Evolutionary conservation across 2,329 filamentous ascomycete species (phyloP).

Genomic region (Xylariaceae sp.): DNA sequence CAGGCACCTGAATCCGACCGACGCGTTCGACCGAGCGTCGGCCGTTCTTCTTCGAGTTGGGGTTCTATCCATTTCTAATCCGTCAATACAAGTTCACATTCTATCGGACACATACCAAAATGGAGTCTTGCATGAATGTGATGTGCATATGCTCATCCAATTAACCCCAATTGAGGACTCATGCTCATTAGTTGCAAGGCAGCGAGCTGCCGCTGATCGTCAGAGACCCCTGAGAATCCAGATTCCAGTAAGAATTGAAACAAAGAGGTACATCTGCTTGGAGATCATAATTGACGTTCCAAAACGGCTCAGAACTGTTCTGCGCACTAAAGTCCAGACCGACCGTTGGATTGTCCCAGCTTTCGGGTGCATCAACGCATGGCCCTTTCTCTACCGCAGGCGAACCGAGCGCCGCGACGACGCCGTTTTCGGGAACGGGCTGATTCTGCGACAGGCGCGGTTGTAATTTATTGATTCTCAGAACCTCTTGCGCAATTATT

Average conservation of each 20-base stretch:
- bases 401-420: background rate
- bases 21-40: too few species aligned
- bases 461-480: conserved; percentile 1
- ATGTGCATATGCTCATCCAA: too few species aligned
- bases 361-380: conserved; percentile 5
- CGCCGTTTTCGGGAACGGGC: background rate
- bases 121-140: too few species aligned
- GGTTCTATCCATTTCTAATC: too few species aligned
- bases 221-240: too few species aligned
- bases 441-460: background rate
- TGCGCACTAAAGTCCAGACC: background rate
- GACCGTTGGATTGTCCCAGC: conserved; percentile 6
- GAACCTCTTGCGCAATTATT: conserved; percentile 14
- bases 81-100: too few species aligned
- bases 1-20: too few species aligned
- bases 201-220: too few species aligned
- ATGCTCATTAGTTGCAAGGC: too few species aligned
- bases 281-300: conserved; percentile 11
- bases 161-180: too few species aligned
- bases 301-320: conserved; percentile 6
- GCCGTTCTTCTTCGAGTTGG: too few species aligned
- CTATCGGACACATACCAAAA: too few species aligned
- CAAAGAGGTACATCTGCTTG: conserved; percentile 15
- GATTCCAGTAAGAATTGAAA: conserved; percentile 3
- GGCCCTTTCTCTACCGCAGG: background rate